Evolutionary conservation across 73 alveolate species (phyloP).

Genomic region (Diophrys sp.): DNA sequence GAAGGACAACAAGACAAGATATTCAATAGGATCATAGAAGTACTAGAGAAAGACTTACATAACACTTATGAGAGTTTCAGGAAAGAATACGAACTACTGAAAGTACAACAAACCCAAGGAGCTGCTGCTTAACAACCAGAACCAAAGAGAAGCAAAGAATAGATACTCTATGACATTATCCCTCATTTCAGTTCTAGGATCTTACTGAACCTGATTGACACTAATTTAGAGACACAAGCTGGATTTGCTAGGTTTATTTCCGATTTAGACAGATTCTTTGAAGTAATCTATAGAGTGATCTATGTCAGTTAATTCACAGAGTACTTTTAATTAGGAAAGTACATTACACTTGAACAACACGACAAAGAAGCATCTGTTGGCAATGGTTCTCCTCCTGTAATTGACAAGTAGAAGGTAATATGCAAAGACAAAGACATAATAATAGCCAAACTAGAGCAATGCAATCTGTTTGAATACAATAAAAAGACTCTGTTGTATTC

Average conservation of each 20-base stretch:
- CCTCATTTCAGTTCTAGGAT: conserved; percentile 3
- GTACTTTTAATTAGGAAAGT: not conserved
- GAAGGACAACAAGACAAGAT: not conserved
- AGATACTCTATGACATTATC: not conserved
- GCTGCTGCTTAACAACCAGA: not conserved
- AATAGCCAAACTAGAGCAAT: not conserved
- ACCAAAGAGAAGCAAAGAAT: not conserved
- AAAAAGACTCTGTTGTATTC: not conserved
- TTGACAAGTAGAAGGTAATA: not conserved
- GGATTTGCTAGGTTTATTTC: not conserved
- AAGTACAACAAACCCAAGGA: not conserved
- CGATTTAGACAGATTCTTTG: not conserved
- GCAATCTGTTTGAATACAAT: not conserved
- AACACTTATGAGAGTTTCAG: not conserved
- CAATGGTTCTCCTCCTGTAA: too few relatives aligned
- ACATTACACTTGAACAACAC: not conserved
- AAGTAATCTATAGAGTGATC: not conserved
- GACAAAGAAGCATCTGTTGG: too few relatives aligned
- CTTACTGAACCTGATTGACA: not conserved
- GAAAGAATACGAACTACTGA: not conserved
- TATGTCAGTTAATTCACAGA: not conserved
- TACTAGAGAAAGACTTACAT: not conserved
- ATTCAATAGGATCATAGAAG: not conserved
- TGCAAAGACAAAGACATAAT: conserved; percentile 14
- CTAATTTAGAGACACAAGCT: not conserved